Conservation (phyloP, 331 rosid species). For the Arachis monticola region DNA sequence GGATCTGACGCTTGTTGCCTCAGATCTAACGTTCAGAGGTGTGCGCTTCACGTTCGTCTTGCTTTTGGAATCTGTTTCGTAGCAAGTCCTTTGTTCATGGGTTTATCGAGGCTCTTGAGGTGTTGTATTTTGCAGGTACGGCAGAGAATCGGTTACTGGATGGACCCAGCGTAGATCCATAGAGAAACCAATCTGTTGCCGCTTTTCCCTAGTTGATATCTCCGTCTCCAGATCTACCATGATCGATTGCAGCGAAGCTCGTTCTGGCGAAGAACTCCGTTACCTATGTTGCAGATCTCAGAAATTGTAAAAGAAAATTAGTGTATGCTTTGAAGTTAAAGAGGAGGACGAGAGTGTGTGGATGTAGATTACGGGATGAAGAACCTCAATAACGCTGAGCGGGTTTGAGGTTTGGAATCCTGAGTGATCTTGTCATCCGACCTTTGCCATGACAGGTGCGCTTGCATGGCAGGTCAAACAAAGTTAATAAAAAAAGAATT, state of each 20-base stretch:
- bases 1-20: neutral
- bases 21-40: constrained; percentile 19
- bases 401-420: constrained; percentile 19
- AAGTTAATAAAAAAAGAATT: constrained; percentile 54
- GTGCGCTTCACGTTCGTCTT: constrained; percentile 1
- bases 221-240: neutral
- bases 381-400: constrained; percentile 8
- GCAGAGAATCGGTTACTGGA: neutral
- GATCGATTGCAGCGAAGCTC: fast-evolving
- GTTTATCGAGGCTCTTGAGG: constrained; percentile 20
- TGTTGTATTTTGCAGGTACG: constrained; percentile 40
- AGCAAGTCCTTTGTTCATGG: neutral
- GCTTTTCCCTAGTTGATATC: fast-evolving
- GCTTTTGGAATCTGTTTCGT: constrained; percentile 27
- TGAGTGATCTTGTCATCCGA: constrained; percentile 76
- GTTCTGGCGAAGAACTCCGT: too few relatives aligned
- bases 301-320: constrained; percentile 20
- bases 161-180: neutral
- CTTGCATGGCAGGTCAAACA: constrained; percentile 98
- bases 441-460: constrained; percentile 99
- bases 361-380: constrained; percentile 61
- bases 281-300: neutral
- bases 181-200: neutral
- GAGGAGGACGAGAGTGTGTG: constrained; percentile 18
- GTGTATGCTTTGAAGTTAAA: neutral